Conservation (phyloP, 176 grass and related monocot genomes). For the Paspalum notatum region DNA sequence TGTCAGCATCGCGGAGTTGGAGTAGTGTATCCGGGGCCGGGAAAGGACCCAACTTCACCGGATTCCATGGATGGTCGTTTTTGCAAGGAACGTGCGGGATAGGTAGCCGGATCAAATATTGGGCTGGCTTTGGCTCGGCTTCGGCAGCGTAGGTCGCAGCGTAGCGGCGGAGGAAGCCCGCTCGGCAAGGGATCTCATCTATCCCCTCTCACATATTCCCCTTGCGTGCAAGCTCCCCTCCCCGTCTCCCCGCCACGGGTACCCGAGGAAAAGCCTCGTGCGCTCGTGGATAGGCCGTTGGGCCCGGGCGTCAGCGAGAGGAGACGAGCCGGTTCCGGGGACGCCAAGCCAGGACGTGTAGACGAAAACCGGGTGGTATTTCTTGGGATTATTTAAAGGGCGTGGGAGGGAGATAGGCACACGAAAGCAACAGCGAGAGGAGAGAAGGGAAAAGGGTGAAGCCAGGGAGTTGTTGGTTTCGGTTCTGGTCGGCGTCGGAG, state of each 20-base stretch:
- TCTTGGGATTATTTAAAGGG: conserved; percentile 74
- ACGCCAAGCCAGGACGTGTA: conserved; percentile 17
- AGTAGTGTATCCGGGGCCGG: background rate
- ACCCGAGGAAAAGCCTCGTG: background rate
- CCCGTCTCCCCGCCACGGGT: conserved; percentile 43
- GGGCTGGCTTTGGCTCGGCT: conserved; percentile 8
- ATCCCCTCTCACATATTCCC: conserved; percentile 59
- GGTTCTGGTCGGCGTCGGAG: conserved; percentile 50
- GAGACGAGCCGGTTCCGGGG: conserved; percentile 13
- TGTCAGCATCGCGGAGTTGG: background rate
- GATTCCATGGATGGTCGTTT: background rate
- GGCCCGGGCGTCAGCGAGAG: background rate
- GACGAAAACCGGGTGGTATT: conserved; percentile 41
- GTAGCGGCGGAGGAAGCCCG: conserved; percentile 30
- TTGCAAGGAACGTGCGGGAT: background rate
- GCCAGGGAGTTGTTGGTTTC: conserved; percentile 61
- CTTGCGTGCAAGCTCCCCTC: conserved; percentile 80
- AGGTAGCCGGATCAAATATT: background rate
- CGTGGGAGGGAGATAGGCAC: conserved; percentile 66
- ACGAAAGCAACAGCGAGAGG: conserved; percentile 89
- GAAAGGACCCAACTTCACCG: background rate
- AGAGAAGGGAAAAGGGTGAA: conserved; percentile 46
- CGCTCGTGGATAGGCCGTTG: background rate
- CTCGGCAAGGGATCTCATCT: conserved; percentile 57
- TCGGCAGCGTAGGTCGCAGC: conserved; percentile 15